phyloP scores from a whole-genome alignment of 495 filamentous ascomycete genomes.

The Penicillium flavigenum region DNA sequence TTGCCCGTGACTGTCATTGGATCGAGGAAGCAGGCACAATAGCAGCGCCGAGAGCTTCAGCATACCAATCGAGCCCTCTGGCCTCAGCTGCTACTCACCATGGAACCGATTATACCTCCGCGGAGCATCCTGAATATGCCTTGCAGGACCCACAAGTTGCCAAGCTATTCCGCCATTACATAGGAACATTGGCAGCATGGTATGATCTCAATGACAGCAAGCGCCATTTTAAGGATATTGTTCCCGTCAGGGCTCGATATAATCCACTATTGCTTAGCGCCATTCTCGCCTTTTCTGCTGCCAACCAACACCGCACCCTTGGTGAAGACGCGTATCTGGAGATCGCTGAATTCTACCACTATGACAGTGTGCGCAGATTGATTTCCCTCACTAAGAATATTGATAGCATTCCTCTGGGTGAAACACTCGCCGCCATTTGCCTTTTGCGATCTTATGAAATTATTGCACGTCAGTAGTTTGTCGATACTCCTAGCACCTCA shows the following conservation, averaged over 20 bases:
- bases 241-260: conserved; percentile 28
- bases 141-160: conserved; percentile 25
- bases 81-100: background rate
- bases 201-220: conserved; percentile 39
- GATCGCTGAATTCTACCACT: conserved; percentile 26
- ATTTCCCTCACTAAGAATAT: conserved; percentile 15
- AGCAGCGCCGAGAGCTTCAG: too few relatives aligned
- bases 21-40: background rate
- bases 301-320: conserved; percentile 19
- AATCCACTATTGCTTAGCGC: conserved; percentile 37
- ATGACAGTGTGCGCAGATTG: conserved; percentile 22
- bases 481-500: too few relatives aligned
- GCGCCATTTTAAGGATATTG: conserved; percentile 28
- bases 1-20: conserved; percentile 27
- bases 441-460: conserved; percentile 43
- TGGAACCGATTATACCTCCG: conserved; percentile 15
- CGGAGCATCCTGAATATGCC: conserved; percentile 20
- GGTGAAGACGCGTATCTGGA: conserved; percentile 6
- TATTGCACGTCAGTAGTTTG: conserved; percentile 19
- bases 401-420: conserved; percentile 24
- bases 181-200: conserved; percentile 33
- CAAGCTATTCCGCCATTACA: conserved; percentile 33
- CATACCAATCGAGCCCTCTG: background rate
- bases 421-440: conserved; percentile 36
- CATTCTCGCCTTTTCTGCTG: conserved; percentile 36